Evolutionary conservation across 2,329 filamentous ascomycete genomes (phyloP), one percentile per base, ranked within the genome.

Genomic region (Colletotrichum tropicicola): DNA sequence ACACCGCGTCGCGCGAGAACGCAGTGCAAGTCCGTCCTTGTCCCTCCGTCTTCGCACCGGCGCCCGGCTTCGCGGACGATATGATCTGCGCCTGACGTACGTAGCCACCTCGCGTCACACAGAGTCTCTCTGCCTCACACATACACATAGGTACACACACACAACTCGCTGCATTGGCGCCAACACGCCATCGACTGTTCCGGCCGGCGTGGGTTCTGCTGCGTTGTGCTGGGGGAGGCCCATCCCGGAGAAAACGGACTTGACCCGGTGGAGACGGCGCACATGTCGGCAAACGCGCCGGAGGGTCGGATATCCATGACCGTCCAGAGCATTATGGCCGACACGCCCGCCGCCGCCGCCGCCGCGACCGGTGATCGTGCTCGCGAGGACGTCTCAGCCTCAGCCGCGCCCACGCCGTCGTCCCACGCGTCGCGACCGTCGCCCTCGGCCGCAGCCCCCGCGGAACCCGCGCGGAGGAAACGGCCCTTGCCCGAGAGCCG

Each of bases 211-310:
- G n/a, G n/a, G n/a, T n/a, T n/a, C n/a, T n/a, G n/a, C n/a, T n/a
- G n/a, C n/a, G n/a, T n/a, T n/a, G n/a, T n/a, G n/a, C n/a, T n/a
- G n/a, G n/a, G n/a, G n/a, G n/a, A n/a, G n/a, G n/a, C n/a, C n/a
- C n/a, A n/a, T n/a, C 15, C 49, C 57, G 62, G 62, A 62, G 43
- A 56, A 43, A 41, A 23, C 57, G 62, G 62, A 62, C 57, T 65
- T 55, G 58, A 56, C 19, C 45, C 62, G 25, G 62, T 62, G 57
- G 58, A 51, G 43, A 56, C 43, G n/a, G 23, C 25, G 23, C 19
- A 19, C 30, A 57, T 48, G 43, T 45, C 62, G 37, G 27, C 62
- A 56, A 45, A 44, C 23, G n/a, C 51, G 10, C 51, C 62, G 57
- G 62, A 55, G 49, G 37, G 51, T 65, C 62, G 62, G 62, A 62